Percentiles rank a stretch among this genome's conserved stretches.
phyloP scores from a whole-genome alignment of 2,329 filamentous ascomycete genomes.

The Pochonia chlamydosporia region DNA sequence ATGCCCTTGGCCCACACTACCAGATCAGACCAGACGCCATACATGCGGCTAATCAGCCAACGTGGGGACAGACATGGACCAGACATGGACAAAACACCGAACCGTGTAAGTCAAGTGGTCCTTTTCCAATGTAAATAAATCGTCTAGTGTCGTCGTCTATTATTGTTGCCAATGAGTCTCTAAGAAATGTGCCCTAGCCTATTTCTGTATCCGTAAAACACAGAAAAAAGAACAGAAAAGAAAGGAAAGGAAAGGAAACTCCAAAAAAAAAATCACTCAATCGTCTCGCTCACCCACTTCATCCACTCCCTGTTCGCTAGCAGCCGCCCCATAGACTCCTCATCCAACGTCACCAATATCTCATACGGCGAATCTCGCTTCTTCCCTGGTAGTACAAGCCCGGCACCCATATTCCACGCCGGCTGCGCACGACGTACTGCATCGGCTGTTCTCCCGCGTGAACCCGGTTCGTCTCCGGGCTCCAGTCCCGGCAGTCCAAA shows the following conservation, averaged over 20 bases:
- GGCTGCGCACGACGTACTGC: constrained; percentile 24
- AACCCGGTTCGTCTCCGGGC: neutral
- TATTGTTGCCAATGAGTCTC: neutral
- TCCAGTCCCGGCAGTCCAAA: constrained; percentile 25
- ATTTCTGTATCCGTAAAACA: neutral
- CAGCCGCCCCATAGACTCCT: constrained; percentile 22
- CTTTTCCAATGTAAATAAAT: too few relatives aligned
- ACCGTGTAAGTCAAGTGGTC: too few relatives aligned
- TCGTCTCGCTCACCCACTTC: constrained; percentile 19
- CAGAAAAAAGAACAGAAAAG: too few relatives aligned
- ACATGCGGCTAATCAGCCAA: too few relatives aligned
- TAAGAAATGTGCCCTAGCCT: neutral
- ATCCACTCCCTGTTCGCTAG: constrained; percentile 19
- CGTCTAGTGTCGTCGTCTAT: too few relatives aligned
- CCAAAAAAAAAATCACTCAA: neutral
- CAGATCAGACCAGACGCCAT: too few relatives aligned
- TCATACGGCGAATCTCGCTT: constrained; percentile 18
- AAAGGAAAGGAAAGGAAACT: too few relatives aligned
- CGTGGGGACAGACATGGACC: too few relatives aligned
- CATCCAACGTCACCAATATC: constrained; percentile 25
- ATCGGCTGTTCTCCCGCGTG: constrained; percentile 15
- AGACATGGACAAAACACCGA: too few relatives aligned
- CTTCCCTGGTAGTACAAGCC: constrained; percentile 25
- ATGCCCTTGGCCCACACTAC: too few relatives aligned
- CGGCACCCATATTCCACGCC: constrained; percentile 23